Evolutionary conservation across 75 land plant species (phyloP), one percentile per base, ranked within the genome.

Genomic region (Gnetum montanum): DNA sequence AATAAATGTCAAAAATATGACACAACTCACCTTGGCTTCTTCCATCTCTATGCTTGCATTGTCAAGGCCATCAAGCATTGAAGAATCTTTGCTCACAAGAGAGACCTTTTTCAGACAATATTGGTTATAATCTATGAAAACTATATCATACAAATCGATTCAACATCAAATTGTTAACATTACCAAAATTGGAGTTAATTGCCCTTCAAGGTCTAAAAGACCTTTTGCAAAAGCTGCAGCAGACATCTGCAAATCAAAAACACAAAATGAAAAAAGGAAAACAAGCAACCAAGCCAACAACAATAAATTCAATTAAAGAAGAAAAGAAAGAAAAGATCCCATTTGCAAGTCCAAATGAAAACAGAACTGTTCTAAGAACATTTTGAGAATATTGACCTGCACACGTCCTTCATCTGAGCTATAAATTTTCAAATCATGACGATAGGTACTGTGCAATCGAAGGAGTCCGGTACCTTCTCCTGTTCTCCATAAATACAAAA

Each of bases 211-310:
- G 58, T 95, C 99, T 50, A 95, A 83, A 50, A 95, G 81, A 16
- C 99, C 99, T 78, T 95, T 95, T 27, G 99, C 99, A 81, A 95
- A 95, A 45, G 99, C 99, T 58, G 99, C 96, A 50, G 99, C 96
- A 58, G 99, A 95, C 99, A 95, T 95, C 99, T 95, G 95, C 59
- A 34, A 22, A 31, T 38, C 7, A 4, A 49, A 31, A 37, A 43
- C 37, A 24, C 19, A 44, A 20, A 46, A 24, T 4, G 15, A 25
- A 66, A 41, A 18, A 41, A 31, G 54, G 23, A 18, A 24, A 57
- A 58, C 31, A 48, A 25, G 12, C 12, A 19, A 19, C 33, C 31
- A 3, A 28, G 19, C 57, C 10, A 3, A 46, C 27, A 47, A 64
- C 31, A 27, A 38, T 11, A 46, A 22, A 0, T 11, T 36, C 12